Conservation (phyloP, 768 basidiomycete genomes). For the Suillus lakei region DNA sequence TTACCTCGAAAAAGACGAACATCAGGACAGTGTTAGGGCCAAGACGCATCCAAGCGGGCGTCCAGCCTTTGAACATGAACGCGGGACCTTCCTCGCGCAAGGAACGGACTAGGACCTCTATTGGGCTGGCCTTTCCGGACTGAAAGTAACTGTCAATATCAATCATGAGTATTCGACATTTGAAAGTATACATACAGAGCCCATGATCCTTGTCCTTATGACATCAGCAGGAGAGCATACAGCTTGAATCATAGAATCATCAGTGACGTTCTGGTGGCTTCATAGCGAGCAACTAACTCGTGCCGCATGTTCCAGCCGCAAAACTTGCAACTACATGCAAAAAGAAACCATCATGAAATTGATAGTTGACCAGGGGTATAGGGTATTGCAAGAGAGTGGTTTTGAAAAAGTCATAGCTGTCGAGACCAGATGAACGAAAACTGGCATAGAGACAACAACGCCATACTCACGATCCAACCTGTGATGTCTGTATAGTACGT, state of each 20-base stretch:
- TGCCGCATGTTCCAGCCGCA: conserved; percentile 76
- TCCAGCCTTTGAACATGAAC: conserved; percentile 90
- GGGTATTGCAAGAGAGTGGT: conserved; percentile 52
- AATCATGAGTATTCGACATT: background rate
- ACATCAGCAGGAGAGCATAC: conserved; percentile 83
- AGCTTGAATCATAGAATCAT: conserved; percentile 45
- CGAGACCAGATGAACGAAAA: background rate
- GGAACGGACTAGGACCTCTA: conserved; percentile 60
- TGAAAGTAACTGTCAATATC: conserved; percentile 30
- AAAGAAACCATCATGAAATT: conserved; percentile 66
- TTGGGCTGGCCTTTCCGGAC: conserved; percentile 54
- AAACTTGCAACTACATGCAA: conserved; percentile 73
- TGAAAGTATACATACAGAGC: conserved; percentile 53
- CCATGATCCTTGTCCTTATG: conserved; percentile 77
- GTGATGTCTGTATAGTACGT: conserved; percentile 57
- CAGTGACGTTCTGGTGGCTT: background rate
- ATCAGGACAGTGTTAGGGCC: conserved; percentile 85
- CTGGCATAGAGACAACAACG: conserved; percentile 6
- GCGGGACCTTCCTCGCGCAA: conserved; percentile 73
- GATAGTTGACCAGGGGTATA: conserved; percentile 60
- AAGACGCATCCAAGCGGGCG: conserved; percentile 82
- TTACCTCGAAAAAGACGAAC: conserved; percentile 85
- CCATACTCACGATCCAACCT: conserved; percentile 78
- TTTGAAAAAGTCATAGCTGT: conserved; percentile 82
- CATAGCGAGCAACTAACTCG: conserved; percentile 54